Evolutionary conservation across 768 basidiomycete species (phyloP).

Genomic region (Leccinum rimulosum): DNA sequence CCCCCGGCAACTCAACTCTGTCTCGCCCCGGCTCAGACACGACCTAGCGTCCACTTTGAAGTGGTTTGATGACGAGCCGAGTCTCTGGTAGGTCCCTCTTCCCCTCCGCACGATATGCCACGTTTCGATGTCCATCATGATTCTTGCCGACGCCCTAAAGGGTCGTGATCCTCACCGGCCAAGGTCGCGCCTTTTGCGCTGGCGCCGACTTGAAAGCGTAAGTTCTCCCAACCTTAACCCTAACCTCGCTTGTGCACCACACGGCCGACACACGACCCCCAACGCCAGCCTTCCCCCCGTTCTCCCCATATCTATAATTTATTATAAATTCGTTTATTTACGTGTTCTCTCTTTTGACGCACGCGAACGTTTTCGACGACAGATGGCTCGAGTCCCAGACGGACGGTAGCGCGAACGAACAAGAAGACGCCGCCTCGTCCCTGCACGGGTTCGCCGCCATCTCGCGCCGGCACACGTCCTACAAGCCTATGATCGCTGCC

Average conservation of each 20-base stretch:
- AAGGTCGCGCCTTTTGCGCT: slow-evolving; percentile 72
- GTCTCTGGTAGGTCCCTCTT: slow-evolving; percentile 55
- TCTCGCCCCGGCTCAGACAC: slow-evolving; percentile 55
- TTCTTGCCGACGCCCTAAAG: slow-evolving; percentile 34
- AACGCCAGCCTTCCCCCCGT: background rate
- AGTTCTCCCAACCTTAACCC: slow-evolving; percentile 23
- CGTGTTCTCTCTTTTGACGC: background rate
- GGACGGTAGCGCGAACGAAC: slow-evolving; percentile 42
- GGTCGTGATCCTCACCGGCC: slow-evolving; percentile 74
- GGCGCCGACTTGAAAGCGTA: slow-evolving; percentile 78
- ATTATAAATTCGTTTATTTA: background rate
- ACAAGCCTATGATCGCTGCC: slow-evolving; percentile 78
- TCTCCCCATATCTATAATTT: background rate
- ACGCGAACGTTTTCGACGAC: background rate
- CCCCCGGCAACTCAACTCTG: slow-evolving; percentile 69
- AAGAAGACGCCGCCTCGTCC: slow-evolving; percentile 38
- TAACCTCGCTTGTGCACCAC: background rate
- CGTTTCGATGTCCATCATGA: background rate
- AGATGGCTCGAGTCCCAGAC: slow-evolving; percentile 64
- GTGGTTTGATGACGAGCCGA: slow-evolving; percentile 74
- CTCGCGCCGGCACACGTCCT: slow-evolving; percentile 58
- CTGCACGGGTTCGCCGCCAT: slow-evolving; percentile 69
- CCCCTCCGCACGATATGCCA: background rate
- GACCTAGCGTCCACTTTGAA: slow-evolving; percentile 54
- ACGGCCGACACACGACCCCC: background rate